phyloP scores from a whole-genome alignment of 163 green algal genomes.

The Trebouxia gelatinosa region DNA sequence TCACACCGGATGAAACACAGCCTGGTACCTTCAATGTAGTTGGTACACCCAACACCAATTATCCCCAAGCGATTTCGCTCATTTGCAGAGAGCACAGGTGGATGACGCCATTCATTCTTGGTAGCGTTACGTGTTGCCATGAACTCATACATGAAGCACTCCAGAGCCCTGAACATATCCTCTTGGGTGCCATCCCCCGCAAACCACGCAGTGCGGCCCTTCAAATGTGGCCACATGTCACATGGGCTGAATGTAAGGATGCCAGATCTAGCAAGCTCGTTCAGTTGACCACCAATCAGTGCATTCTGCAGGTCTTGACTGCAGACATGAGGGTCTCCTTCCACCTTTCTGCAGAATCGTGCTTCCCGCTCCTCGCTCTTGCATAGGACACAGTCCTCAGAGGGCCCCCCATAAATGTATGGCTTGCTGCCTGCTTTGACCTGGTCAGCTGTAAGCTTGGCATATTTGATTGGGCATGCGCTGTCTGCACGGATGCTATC shows the following conservation, averaged over 20 bases:
- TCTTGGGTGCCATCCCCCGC: background rate
- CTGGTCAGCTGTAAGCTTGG: background rate
- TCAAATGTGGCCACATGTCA: background rate
- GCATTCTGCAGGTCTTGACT: background rate
- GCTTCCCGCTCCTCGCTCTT: background rate
- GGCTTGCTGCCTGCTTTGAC: constrained; percentile 11
- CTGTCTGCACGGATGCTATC: too few relatives aligned
- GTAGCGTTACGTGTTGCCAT: background rate
- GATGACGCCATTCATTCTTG: constrained; percentile 7
- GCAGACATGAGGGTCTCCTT: background rate
- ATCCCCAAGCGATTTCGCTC: constrained; percentile 8
- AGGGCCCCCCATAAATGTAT: constrained; percentile 11
- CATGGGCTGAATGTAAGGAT: constrained; percentile 23
- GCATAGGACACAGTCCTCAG: constrained; percentile 1
- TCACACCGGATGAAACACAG: constrained; percentile 15
- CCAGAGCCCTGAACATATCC: background rate
- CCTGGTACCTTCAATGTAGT: constrained; percentile 8
- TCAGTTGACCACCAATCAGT: background rate
- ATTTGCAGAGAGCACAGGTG: background rate
- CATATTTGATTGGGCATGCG: background rate
- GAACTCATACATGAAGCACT: constrained; percentile 28
- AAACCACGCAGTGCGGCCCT: background rate
- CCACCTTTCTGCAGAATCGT: constrained; percentile 10
- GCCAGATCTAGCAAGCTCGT: constrained; percentile 8
- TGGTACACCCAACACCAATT: background rate